Evolutionary conservation across 805 yeast genomes (phyloP), one percentile per base, ranked within the genome.

Genomic region (Candida hispaniensis): DNA sequence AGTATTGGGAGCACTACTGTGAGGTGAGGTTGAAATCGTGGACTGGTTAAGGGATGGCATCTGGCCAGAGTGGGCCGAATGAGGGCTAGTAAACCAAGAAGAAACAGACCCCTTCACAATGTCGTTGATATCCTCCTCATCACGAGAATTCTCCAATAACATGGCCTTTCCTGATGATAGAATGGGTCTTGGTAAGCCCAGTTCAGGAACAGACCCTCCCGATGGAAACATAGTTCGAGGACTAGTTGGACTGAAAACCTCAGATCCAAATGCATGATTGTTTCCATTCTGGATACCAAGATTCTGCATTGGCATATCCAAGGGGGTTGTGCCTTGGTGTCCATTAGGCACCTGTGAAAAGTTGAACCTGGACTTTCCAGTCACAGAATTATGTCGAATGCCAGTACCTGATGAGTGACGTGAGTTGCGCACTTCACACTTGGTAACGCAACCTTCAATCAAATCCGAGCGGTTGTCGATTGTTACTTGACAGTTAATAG

Each of bases 211-310:
- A 18, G 35, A 23, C 4, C 34, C 41, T 4, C 34, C 20, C 11
- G 38, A 18, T 7, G 48, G 47, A 38, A 45, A 46, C 10, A 46
- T 22, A 14, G 45, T 26, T 14, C 45, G 44, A 4, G 51, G 49
- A 11, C 49, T 43, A 5, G 52, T 48, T 2, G 53, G 50, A 6
- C 50, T 41, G 15, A 47, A 46, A 24, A 44, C 29, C 11, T 34
- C 41, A 17, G 30, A 27, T 7, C 25, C 13, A 18, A 27, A 12
- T 12, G 26, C 17, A 27, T 24, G 28, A 28, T 24, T 32, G n/a
- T n/a, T n/a, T n/a, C n/a, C n/a, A n/a, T n/a, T n/a, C n/a, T n/a
- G n/a, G 28, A 32, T 28, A n/a, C 28, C 23, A 27, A 32, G 23
- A 28, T 32, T 32, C 14, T 32, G 36, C 36, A 32, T 32, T 22